Percentiles rank a stretch among this genome's conserved stretches.
Conservation (phyloP, 371 early-diverging fungal genomes). For the Mucor plumbeus region DNA sequence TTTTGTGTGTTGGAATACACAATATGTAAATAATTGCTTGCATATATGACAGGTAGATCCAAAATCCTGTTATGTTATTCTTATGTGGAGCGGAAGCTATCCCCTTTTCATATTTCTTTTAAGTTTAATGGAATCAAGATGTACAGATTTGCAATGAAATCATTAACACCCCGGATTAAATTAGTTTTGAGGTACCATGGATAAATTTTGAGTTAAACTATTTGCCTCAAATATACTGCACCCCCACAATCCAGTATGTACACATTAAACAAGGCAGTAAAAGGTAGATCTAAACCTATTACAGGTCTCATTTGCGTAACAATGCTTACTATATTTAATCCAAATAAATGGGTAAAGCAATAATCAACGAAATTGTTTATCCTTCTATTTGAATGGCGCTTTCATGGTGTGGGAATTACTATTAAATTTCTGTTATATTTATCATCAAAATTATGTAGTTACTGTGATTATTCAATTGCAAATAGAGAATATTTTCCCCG, state of each 20-base stretch:
- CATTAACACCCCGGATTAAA: not conserved
- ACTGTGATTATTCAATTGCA: not conserved
- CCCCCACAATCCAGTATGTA: not conserved
- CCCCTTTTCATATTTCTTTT: conserved; percentile 9
- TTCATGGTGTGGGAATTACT: conserved; percentile 2
- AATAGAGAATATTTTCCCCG: not conserved
- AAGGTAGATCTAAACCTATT: not conserved
- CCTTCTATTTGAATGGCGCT: conserved; percentile 9
- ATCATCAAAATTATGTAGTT: not conserved
- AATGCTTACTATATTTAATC: not conserved
- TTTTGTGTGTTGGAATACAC: not conserved
- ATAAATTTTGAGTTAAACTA: not conserved
- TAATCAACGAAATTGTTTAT: not conserved
- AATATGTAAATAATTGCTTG: not conserved
- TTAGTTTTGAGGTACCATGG: not conserved
- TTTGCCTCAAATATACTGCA: not conserved
- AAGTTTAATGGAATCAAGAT: not conserved
- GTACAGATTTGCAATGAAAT: not conserved
- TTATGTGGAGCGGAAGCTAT: conserved; percentile 18
- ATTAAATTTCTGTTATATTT: not conserved
- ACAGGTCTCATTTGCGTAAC: not conserved
- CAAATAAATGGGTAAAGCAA: not conserved
- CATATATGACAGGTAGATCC: not conserved
- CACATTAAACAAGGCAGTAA: not conserved
- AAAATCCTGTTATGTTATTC: not conserved